These are phyloP conservation scores for Apophysomyces elegans DNA, from an alignment of 371 early-diverging fungal genomes.

Conservation along the genomic window DNA sequence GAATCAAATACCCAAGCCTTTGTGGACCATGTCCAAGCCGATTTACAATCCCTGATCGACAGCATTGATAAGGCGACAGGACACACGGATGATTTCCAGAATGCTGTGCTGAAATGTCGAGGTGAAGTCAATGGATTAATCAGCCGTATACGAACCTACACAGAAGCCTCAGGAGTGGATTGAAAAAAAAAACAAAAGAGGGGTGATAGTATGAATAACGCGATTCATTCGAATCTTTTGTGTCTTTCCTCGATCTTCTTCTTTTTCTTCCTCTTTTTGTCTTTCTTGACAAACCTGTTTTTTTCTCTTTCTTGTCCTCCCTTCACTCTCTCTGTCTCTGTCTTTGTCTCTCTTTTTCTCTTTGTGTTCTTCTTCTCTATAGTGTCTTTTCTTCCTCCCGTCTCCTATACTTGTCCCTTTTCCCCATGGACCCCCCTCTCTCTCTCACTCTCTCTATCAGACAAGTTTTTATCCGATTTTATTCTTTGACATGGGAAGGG, in stretches of 20 bases:
- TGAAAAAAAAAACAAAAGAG: background rate
- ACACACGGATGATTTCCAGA: constrained; percentile 14
- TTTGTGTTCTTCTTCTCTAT: no score
- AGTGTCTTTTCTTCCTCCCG: no score
- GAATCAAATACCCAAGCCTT: constrained; percentile 14
- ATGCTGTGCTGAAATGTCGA: constrained; percentile 27
- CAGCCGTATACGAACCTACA: constrained; percentile 23
- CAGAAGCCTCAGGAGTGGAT: background rate
- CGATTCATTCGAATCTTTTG: background rate
- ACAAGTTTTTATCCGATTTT: no score
- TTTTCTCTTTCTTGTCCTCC: no score
- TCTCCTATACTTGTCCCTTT: no score
- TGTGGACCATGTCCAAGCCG: constrained; percentile 15
- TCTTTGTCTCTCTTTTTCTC: no score
- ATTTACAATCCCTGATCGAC: constrained; percentile 18
- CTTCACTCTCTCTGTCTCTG: no score
- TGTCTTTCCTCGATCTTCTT: background rate
- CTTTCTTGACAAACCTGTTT: no score
- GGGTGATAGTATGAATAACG: background rate
- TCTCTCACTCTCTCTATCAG: no score
- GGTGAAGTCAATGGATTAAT: constrained; percentile 32
- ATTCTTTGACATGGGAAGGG: no score
- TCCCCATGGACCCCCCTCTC: no score
- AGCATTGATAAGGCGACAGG: background rate
- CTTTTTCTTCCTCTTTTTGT: no score